Base-by-base conservation (phyloP, 495 filamentous ascomycete species). In the Hyaloscypha bicolor region DNA sequence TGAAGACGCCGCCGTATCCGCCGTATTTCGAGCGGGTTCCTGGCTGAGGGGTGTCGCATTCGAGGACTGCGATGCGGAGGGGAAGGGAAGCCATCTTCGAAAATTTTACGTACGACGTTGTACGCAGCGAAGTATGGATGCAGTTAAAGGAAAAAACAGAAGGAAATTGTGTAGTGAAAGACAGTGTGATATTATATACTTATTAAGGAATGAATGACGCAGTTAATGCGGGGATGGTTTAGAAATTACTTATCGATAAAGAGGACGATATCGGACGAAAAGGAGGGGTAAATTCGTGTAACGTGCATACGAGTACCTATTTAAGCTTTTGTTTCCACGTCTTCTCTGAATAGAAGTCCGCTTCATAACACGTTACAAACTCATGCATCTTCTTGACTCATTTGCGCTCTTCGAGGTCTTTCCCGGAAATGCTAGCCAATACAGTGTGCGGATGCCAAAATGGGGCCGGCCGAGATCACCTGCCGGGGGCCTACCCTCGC, bases 51-150 rank as follows among this genome's bases (percentile, higher is more conserved):
- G 84, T 90, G 78, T 94, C 93, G 77, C 90, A 88, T 82, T 94
- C 92, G 65, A 97, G 87, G 67, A 96, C 82, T 45, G 93, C 93
- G 70, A 97, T 91, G 63, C 91, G 90, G 69, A 94, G 78, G 29
- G 90, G 90, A 19, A 69, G 60, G 21, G 69, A 31, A 21, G 72
- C 59, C 72, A 74, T 72, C n/a, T 31, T 68, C 5, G 62, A 8
- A 48, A 19, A 48, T 4, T 48, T 14, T 6, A 48, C 6, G 12
- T 48, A 19, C 16, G 16, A 3, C 16, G 4, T 48, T 48, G 16
- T 48, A 14, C 16, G 9, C 8, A 8, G 3, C 35, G 12, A 37
- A 12, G 35, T 37, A 37, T 12, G 16, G 42, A 11, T 19, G 9
- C 42, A 0, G 42, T 1, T 16, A 19, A 14, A 48, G 0, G 42